Conservation (phyloP, 2,329 filamentous ascomycete species). For the Colletotrichum noveboracense region DNA sequence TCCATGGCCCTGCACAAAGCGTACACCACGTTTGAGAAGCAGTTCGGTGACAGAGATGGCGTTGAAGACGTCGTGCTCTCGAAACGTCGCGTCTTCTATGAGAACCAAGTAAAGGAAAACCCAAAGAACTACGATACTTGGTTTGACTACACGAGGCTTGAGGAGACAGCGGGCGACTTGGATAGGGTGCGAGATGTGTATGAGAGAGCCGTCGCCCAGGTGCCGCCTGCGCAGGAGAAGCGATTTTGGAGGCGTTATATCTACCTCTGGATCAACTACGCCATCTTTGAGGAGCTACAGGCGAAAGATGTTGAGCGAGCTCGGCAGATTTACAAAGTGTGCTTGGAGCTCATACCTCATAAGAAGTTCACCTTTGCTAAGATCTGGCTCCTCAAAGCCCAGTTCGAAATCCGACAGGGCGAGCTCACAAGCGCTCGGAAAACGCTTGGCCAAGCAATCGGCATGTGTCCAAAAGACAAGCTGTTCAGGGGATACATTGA, state of each 20-base stretch:
- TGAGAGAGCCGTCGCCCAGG: slow-evolving; percentile 92
- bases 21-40: slow-evolving; percentile 98
- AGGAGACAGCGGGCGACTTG: slow-evolving; percentile 82
- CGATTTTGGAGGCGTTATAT: slow-evolving; percentile 97
- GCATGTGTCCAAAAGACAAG: slow-evolving; percentile 95
- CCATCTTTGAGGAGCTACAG: slow-evolving; percentile 91
- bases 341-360: slow-evolving; percentile 87
- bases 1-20: slow-evolving; percentile 87
- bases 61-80: slow-evolving; percentile 96
- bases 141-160: slow-evolving; percentile 93
- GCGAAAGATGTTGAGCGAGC: slow-evolving; percentile 80
- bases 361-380: slow-evolving; percentile 98
- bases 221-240: slow-evolving; percentile 95
- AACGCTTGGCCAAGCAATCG: slow-evolving; percentile 86
- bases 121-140: slow-evolving; percentile 96
- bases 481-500: slow-evolving; percentile 94
- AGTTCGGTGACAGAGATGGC: slow-evolving; percentile 91
- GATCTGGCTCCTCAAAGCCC: slow-evolving; percentile 90
- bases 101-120: slow-evolving; percentile 92
- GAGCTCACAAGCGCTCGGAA: slow-evolving; percentile 83
- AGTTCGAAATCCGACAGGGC: slow-evolving; percentile 90
- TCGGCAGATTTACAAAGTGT: slow-evolving; percentile 89
- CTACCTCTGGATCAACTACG: slow-evolving; percentile 98
- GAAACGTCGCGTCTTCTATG: slow-evolving; percentile 91
- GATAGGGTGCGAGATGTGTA: slow-evolving; percentile 92